Percentiles rank a stretch among this genome's conserved stretches.
These are phyloP conservation scores for Jamesozyma gamospora DNA, from an alignment of 805 yeast species.

Conservation along the genomic window DNA sequence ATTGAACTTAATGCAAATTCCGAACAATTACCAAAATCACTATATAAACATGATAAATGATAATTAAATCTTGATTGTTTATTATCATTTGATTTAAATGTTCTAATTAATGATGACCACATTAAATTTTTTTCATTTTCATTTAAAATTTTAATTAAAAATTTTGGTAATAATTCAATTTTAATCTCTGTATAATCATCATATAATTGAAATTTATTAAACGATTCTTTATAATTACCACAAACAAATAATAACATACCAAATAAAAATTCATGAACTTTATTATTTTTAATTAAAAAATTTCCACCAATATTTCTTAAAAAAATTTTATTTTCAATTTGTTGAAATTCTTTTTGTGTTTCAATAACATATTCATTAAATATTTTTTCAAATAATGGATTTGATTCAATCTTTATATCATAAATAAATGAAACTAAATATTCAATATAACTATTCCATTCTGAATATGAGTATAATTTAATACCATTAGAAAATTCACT, in stretches of 20 bases:
- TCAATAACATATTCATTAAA: conserved; percentile 13
- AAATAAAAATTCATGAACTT: conserved; percentile 20
- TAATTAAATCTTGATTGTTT: conserved; percentile 18
- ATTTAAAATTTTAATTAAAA: conserved; percentile 10
- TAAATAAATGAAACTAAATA: conserved; percentile 11
- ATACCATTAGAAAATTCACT: conserved; percentile 21
- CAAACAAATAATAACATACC: conserved; percentile 20
- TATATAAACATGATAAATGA: conserved; percentile 20
- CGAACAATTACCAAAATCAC: conserved; percentile 10
- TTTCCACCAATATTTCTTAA: conserved; percentile 12
- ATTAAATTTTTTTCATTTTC: conserved; percentile 4
- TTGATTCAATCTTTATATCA: conserved; percentile 6
- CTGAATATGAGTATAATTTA: conserved; percentile 17
- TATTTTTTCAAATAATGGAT: conserved; percentile 15
- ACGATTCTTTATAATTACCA: conserved; percentile 20
- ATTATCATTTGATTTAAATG: conserved; percentile 10
- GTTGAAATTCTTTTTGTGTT: conserved; percentile 1
- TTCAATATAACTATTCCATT: conserved; percentile 14
- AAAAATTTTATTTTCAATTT: conserved; percentile 6
- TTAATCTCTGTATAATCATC: conserved; percentile 15
- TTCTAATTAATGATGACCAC: conserved; percentile 19
- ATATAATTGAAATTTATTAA: conserved; percentile 19
- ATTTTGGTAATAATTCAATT: conserved; percentile 12
- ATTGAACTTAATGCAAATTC: conserved; percentile 21
- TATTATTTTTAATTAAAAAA: conserved; percentile 15